Conservation (phyloP, 2,329 filamentous ascomycete species). For the Coleophoma eucalyptorum region DNA sequence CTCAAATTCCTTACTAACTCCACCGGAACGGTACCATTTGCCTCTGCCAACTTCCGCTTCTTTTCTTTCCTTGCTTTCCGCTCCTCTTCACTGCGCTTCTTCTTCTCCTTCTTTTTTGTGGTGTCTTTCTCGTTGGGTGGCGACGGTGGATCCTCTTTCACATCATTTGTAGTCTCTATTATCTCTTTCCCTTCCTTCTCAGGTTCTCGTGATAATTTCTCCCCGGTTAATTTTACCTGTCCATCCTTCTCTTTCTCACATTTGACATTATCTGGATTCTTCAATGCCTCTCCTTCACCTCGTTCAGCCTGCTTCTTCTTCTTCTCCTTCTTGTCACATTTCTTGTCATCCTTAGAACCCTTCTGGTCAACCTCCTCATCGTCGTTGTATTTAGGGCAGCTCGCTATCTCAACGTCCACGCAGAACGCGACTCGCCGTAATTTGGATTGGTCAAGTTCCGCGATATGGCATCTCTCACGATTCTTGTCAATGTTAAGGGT, state of each 20-base stretch:
- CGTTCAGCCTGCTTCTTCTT: conserved; percentile 65
- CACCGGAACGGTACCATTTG: conserved; percentile 81
- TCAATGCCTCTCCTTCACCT: conserved; percentile 71
- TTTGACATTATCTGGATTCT: conserved; percentile 57
- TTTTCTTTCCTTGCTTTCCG: conserved; percentile 89
- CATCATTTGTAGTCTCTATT: conserved; percentile 23
- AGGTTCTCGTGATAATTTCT: conserved; percentile 35
- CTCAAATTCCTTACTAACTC: conserved; percentile 71
- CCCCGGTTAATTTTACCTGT: conserved; percentile 38
- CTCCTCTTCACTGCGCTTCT: conserved; percentile 91
- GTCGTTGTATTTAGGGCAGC: conserved; percentile 74
- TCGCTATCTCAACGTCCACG: conserved; percentile 95
- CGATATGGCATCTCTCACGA: conserved; percentile 74
- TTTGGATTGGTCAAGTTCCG: conserved; percentile 76
- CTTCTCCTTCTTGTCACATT: conserved; percentile 54
- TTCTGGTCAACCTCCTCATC: conserved; percentile 42
- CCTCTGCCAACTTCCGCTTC: conserved; percentile 78
- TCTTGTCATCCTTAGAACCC: conserved; percentile 41
- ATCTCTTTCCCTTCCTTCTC: conserved; percentile 23
- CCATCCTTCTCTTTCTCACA: conserved; percentile 51
- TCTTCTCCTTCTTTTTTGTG: conserved; percentile 87
- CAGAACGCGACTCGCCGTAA: conserved; percentile 88
- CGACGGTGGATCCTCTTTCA: conserved; percentile 7
- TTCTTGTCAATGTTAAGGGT: conserved; percentile 82
- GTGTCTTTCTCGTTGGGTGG: conserved; percentile 31